Conservation (phyloP, 108 stramenopile genomes). For the Cyclostephanos invisitatus region DNA sequence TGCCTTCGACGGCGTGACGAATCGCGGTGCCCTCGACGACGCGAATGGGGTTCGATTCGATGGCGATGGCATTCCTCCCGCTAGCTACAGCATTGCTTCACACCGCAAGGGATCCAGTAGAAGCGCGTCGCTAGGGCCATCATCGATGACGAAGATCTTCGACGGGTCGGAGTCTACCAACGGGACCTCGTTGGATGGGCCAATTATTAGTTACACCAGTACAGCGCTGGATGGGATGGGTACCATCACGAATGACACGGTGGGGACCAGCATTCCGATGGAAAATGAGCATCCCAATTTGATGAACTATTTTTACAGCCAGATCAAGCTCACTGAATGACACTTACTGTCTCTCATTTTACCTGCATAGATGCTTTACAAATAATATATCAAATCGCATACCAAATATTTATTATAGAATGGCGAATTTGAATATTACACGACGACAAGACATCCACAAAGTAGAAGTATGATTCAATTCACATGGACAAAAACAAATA, state of each 20-base stretch:
- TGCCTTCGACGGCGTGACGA: not conserved
- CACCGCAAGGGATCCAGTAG: not conserved
- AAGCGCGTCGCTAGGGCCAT: not conserved
- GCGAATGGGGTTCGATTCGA: not conserved
- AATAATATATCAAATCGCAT: too few species aligned
- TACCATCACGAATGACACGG: not conserved
- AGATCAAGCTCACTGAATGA: conserved; percentile 12
- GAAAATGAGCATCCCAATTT: conserved; percentile 19
- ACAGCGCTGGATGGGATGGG: conserved; percentile 6
- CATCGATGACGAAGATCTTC: not conserved
- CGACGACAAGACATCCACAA: too few species aligned
- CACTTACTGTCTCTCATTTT: not conserved
- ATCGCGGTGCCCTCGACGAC: not conserved
- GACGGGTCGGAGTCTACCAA: not conserved
- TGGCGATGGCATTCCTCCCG: not conserved
- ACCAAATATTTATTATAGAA: too few species aligned
- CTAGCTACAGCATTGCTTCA: not conserved
- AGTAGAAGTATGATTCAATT: too few species aligned
- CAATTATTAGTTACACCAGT: not conserved
- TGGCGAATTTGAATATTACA: too few species aligned
- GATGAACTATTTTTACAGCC: conserved; percentile 17
- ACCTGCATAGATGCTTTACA: not conserved
- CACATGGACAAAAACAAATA: too few species aligned
- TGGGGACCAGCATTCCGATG: not conserved
- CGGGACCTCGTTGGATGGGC: not conserved